A percentile compares a stretch with the other conserved stretches of the same genome.
phyloP scores from a whole-genome alignment of 495 filamentous ascomycete species.

The Acidomyces sp. region DNA sequence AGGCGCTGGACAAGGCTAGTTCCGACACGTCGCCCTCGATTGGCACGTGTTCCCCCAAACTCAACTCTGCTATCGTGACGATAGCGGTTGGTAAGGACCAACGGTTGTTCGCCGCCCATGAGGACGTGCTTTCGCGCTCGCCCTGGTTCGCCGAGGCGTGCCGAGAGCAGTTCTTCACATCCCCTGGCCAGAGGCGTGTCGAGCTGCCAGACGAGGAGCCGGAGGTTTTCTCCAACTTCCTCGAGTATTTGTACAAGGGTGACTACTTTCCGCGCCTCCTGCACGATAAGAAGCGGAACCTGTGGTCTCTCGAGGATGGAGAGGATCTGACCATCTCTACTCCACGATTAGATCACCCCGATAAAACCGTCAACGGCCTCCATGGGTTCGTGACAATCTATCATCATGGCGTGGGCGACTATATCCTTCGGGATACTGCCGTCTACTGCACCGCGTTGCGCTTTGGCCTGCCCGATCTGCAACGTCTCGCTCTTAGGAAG shows the following conservation, averaged over 20 bases:
- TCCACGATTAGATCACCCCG: slow-evolving; percentile 12
- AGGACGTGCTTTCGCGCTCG: slow-evolving; percentile 49
- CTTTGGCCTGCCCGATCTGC: slow-evolving; percentile 71
- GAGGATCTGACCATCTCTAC: slow-evolving; percentile 10
- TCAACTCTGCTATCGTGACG: slow-evolving; percentile 70
- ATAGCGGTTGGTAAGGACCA: slow-evolving; percentile 66
- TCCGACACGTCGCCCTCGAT: slow-evolving; percentile 20
- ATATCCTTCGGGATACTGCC: slow-evolving; percentile 75
- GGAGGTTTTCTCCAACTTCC: slow-evolving; percentile 51
- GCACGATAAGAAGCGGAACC: slow-evolving; percentile 31
- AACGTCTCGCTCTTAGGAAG: slow-evolving; percentile 73
- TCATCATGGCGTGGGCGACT: slow-evolving; percentile 47
- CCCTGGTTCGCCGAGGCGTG: slow-evolving; percentile 42
- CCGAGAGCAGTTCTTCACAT: slow-evolving; percentile 46
- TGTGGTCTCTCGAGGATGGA: slow-evolving; percentile 30
- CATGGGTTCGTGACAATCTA: slow-evolving; percentile 47
- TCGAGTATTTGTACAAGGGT: slow-evolving; percentile 61
- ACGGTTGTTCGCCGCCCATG: slow-evolving; percentile 63
- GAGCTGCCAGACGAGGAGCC: slow-evolving; percentile 51
- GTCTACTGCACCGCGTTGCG: slow-evolving; percentile 82
- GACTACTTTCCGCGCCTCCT: slow-evolving; percentile 46
- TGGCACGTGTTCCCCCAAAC: slow-evolving; percentile 37
- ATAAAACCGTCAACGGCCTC: slow-evolving; percentile 9
- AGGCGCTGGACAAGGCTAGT: slow-evolving; percentile 38
- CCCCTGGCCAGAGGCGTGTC: slow-evolving; percentile 40